These are phyloP conservation scores for Citrullus amarus DNA, from an alignment of 306 rosid species.

Conservation along the genomic window DNA sequence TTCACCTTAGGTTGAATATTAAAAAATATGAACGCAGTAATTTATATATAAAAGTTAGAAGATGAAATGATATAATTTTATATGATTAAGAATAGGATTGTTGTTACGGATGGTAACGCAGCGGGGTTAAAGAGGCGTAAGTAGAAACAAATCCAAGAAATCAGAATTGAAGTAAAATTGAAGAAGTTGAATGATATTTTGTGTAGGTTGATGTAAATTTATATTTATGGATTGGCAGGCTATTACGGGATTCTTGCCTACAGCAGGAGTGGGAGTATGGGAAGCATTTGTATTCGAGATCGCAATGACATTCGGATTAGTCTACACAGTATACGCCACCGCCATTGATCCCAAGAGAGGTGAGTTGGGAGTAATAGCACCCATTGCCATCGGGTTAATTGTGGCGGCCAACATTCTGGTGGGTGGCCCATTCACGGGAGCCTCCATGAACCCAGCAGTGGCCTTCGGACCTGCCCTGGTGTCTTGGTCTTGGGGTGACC, in stretches of 20 bases:
- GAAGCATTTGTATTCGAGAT: constrained; percentile 70
- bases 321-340: constrained; percentile 87
- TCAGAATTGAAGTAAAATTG: too few species aligned
- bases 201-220: too few species aligned
- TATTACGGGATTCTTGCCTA: constrained; percentile 38
- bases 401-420: constrained; percentile 81
- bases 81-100: too few species aligned
- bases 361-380: constrained; percentile 57
- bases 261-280: constrained; percentile 56
- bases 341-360: constrained; percentile 80
- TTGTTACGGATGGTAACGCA: too few species aligned
- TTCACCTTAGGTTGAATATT: too few species aligned
- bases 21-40: too few species aligned
- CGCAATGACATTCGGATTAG: constrained; percentile 83
- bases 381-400: constrained; percentile 85
- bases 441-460: constrained; percentile 91
- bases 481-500: constrained; percentile 65
- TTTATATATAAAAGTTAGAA: too few species aligned
- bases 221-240: constrained; percentile 18
- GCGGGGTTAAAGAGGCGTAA: too few species aligned
- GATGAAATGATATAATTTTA: too few species aligned
- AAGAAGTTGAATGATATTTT: too few species aligned
- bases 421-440: constrained; percentile 80
- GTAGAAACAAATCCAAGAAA: too few species aligned
- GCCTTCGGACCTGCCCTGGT: constrained; percentile 77